These are phyloP conservation scores for Lichtheimia ramosa DNA, from an alignment of 371 early-diverging fungal genomes.

Conservation along the genomic window DNA sequence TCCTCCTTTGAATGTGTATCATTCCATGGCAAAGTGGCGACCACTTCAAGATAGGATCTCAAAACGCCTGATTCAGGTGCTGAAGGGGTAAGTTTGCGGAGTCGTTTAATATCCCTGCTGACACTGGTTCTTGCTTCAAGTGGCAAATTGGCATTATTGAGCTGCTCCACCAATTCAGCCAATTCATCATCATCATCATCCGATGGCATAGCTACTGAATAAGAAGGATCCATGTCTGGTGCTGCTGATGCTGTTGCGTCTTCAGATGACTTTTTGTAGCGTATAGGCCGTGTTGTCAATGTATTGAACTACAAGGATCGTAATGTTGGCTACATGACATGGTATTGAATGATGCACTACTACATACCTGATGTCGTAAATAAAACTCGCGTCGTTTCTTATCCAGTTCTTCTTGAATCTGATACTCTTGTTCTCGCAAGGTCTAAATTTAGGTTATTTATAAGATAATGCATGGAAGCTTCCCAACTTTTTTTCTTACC, in stretches of 20 bases:
- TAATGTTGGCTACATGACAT: not conserved
- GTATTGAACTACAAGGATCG: not conserved
- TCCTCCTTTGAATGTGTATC: slow-evolving; percentile 27
- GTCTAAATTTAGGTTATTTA: slow-evolving; percentile 3
- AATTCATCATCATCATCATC: slow-evolving; percentile 65
- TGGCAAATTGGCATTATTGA: slow-evolving; percentile 63
- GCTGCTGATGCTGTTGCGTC: not conserved
- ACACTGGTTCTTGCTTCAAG: slow-evolving; percentile 61
- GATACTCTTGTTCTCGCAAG: slow-evolving; percentile 12
- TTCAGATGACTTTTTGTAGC: not conserved
- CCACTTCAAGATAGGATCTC: slow-evolving; percentile 76
- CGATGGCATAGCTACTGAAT: not conserved
- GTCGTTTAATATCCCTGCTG: slow-evolving; percentile 69
- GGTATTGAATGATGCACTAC: not conserved
- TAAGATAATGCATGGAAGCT: slow-evolving; percentile 1
- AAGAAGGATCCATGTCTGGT: not conserved
- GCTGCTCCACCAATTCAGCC: slow-evolving; percentile 52
- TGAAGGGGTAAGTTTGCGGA: slow-evolving; percentile 69
- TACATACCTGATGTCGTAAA: slow-evolving; percentile 71
- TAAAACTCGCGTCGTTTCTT: slow-evolving; percentile 79
- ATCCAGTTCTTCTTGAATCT: slow-evolving; percentile 30
- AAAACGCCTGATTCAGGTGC: slow-evolving; percentile 81
- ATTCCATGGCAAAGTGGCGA: slow-evolving; percentile 79
- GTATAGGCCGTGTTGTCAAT: slow-evolving; percentile 2
- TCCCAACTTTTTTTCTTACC: slow-evolving; percentile 39